Conservation (phyloP, 306 rosid species). For the Vigna reflexopilosa region DNA sequence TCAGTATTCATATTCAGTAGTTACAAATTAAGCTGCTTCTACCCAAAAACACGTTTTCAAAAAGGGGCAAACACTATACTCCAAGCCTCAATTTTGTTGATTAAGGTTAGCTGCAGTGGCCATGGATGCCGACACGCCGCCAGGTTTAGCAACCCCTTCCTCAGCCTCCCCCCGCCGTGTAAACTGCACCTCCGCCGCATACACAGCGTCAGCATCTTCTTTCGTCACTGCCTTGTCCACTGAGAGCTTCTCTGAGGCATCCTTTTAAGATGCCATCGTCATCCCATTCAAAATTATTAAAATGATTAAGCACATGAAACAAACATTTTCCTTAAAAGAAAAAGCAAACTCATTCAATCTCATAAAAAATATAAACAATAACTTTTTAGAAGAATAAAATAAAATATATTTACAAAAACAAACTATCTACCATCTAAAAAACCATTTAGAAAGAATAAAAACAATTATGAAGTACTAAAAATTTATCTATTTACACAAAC, state of each 20-base stretch:
- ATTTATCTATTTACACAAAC: no score
- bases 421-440: no score
- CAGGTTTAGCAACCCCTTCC: not conserved
- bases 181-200: slow-evolving; percentile 44
- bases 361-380: no score
- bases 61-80: not conserved
- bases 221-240: slow-evolving; percentile 45
- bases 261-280: not conserved
- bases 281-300: no score
- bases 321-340: no score
- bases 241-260: slow-evolving; percentile 41
- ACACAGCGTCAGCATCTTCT: slow-evolving; percentile 52
- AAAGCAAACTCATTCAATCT: no score
- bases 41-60: not conserved
- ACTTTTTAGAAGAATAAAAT: no score
- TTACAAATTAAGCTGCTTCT: not conserved
- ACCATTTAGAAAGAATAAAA: no score
- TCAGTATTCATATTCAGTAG: no score
- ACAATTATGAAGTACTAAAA: no score
- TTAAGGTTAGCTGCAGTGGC: slow-evolving; percentile 40
- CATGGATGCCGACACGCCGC: slow-evolving; percentile 50
- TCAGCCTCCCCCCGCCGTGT: not conserved
- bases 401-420: no score
- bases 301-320: no score
- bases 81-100: not conserved